These are phyloP conservation scores for Leccinum uliginosum DNA, from an alignment of 768 basidiomycete species.

Conservation along the genomic window DNA sequence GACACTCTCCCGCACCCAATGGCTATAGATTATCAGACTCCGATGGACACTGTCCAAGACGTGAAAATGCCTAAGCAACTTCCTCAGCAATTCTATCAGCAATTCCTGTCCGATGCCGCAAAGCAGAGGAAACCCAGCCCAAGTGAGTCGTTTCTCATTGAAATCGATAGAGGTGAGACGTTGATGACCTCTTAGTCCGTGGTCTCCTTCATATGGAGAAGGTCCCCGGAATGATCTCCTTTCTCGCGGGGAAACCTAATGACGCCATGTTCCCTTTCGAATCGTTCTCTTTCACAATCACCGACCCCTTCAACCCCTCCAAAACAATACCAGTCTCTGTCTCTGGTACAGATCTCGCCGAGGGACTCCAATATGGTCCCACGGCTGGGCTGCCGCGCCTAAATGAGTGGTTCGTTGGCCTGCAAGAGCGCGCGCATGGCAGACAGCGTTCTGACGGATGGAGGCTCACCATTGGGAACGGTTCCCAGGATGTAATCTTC, in stretches of 20 bases:
- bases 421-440: slow-evolving; percentile 71
- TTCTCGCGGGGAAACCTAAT: slow-evolving; percentile 92
- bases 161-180: neutral
- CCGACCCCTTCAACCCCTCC: slow-evolving; percentile 42
- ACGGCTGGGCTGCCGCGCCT: slow-evolving; percentile 68
- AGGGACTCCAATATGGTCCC: slow-evolving; percentile 73
- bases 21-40: neutral
- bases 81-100: slow-evolving; percentile 50
- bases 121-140: slow-evolving; percentile 61
- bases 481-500: slow-evolving; percentile 85
- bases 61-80: slow-evolving; percentile 24
- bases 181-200: slow-evolving; percentile 42
- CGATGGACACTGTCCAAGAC: neutral
- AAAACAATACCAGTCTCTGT: slow-evolving; percentile 51
- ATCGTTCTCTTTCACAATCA: slow-evolving; percentile 63
- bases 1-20: slow-evolving; percentile 2
- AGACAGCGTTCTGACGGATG: slow-evolving; percentile 62
- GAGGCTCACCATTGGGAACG: slow-evolving; percentile 72
- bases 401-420: slow-evolving; percentile 59
- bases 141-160: slow-evolving; percentile 38
- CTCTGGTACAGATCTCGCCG: slow-evolving; percentile 53
- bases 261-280: slow-evolving; percentile 88
- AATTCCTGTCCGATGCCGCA: slow-evolving; percentile 59
- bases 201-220: slow-evolving; percentile 76
- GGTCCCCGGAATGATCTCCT: slow-evolving; percentile 70